phyloP scores from a whole-genome alignment of 2,329 filamentous ascomycete species.

The Colletotrichum sp. region DNA sequence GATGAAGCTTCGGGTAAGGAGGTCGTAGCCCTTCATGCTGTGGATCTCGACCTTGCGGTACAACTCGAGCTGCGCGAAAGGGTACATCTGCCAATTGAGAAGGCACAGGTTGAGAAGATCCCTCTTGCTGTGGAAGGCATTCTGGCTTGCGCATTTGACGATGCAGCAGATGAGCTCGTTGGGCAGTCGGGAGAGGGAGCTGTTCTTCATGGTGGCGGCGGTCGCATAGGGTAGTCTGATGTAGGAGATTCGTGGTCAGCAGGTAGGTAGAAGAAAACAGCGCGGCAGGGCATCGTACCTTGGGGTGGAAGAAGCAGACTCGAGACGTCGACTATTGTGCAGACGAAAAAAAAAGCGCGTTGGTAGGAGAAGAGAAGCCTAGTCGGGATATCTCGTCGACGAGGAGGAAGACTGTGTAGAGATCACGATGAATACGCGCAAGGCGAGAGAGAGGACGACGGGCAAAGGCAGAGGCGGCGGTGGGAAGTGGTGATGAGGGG shows the following conservation, averaged over 20 bases:
- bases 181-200: not conserved
- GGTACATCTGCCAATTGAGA: not conserved
- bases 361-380: not conserved
- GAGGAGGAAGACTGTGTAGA: not conserved
- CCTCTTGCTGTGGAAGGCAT: not conserved
- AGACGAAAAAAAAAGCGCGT: not conserved
- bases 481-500: not conserved
- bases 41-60: not conserved
- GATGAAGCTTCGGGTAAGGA: slow-evolving; percentile 1
- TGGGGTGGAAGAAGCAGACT: not conserved
- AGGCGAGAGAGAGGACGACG: not conserved
- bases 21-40: not conserved
- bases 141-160: not conserved
- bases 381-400: not conserved
- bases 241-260: not conserved
- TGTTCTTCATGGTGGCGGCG: not conserved
- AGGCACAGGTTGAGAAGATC: not conserved
- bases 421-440: not conserved
- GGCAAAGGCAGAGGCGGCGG: not conserved
- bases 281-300: not conserved
- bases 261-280: not conserved
- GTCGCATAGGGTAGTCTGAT: not conserved
- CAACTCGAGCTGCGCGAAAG: not conserved
- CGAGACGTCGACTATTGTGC: not conserved
- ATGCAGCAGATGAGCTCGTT: not conserved